Base-by-base conservation (phyloP, 768 basidiomycete genomes). In the Leccinellum rugosiceps region DNA sequence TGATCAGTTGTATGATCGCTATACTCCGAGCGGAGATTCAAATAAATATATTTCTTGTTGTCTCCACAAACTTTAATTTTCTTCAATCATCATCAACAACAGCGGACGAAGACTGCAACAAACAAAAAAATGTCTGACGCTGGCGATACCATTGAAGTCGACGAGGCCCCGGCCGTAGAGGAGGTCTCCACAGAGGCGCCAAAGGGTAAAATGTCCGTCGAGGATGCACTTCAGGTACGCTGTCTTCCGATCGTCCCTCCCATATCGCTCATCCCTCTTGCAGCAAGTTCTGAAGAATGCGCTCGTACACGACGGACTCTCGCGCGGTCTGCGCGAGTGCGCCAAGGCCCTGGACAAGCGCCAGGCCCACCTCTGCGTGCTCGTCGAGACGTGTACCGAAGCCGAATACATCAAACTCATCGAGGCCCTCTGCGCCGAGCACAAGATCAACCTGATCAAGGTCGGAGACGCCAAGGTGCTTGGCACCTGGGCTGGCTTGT, bases 371-470 rank as follows among this genome's bases (percentile, higher is more conserved):
- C 83, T 98, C 49, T 98, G 96, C 78, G 95, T 99, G 60, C 88
- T 99, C 69, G 95, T 98, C 73, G 96, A 99, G 86, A 94, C 94
- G 56, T 97, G 94, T 83, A 94, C 91, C 53, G 96, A 98, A 80
- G 92, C 95, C 65, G 96, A 98, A 78, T 98, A 99, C 84, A 92
- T 97, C 86, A 98, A 98, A 82, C 92, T 99, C 80, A 97, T 99
- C 66, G 95, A 98, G 80, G 96, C 96, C 51, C 93, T 99, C 72
- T 98, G 96, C 74, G 90, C 93, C 61, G 94, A 97, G 80, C 95
- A 98, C 87, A 96, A 95, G 78, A 98, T 98, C 80, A 94, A 94
- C 82, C 80, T 99, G 63, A 98, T 99, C 92, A 98, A 98, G 80
- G 92, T 95, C 65, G 92, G 92, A 68, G 96, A 98, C 76, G 90